A percentile compares a stretch with the other conserved stretches of the same genome.
Conservation (phyloP, 805 yeast genomes). For the Jamesozyma rosinii region DNA sequence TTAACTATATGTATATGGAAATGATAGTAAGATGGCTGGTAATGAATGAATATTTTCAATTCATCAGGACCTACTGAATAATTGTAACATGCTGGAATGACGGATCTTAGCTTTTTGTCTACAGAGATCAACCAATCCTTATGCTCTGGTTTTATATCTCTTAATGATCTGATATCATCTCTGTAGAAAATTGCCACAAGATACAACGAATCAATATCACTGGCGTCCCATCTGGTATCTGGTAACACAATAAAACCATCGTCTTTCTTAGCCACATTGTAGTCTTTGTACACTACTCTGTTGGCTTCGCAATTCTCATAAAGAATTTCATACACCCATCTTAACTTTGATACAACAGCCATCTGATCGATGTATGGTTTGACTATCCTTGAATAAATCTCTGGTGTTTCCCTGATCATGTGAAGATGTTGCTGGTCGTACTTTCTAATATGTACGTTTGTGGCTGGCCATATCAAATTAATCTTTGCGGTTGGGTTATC, state of each 20-base stretch:
- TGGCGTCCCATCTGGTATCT: conserved; percentile 95
- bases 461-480: conserved; percentile 81
- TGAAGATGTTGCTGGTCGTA: conserved; percentile 53
- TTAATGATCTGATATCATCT: conserved; percentile 57
- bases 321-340: conserved; percentile 87
- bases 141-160: conserved; percentile 62
- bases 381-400: conserved; percentile 51
- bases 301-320: conserved; percentile 80
- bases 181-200: conserved; percentile 67
- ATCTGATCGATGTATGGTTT: conserved; percentile 69
- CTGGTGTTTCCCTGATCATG: conserved; percentile 72
- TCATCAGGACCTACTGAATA: conserved; percentile 40
- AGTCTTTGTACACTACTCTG: conserved; percentile 56
- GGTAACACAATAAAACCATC: conserved; percentile 76
- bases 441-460: conserved; percentile 73
- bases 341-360: conserved; percentile 60
- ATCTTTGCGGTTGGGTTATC: conserved; percentile 54
- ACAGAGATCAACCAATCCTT: conserved; percentile 47
- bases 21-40: conserved; percentile 95
- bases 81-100: conserved; percentile 41
- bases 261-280: conserved; percentile 38
- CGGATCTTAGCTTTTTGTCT: conserved; percentile 36
- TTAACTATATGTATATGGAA: conserved; percentile 88
- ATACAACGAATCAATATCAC: conserved; percentile 59
- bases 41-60: conserved; percentile 74